Percentiles rank a stretch among this genome's conserved stretches.
phyloP scores from a whole-genome alignment of 2,329 filamentous ascomycete species.

The Cadophora luteo-olivacea region DNA sequence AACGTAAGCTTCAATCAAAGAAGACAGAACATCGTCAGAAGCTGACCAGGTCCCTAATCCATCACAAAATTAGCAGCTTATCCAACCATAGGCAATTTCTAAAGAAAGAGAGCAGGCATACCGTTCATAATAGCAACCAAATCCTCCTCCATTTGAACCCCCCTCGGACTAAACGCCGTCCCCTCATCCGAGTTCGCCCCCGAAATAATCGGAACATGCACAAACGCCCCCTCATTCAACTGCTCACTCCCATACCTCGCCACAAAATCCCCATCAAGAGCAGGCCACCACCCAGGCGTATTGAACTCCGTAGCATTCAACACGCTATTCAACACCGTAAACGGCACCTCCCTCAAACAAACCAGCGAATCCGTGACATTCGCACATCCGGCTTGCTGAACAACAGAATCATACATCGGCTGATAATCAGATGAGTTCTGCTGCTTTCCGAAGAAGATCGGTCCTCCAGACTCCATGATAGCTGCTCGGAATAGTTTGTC shows the following conservation, averaged over 20 bases:
- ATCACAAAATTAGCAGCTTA: no score
- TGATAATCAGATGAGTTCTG: constrained; percentile 34
- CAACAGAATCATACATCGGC: constrained; percentile 45
- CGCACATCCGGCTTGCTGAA: constrained; percentile 41
- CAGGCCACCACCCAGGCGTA: constrained; percentile 42
- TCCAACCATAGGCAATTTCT: no score
- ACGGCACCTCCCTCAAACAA: constrained; percentile 40
- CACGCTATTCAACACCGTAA: constrained; percentile 40
- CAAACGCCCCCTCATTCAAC: constrained; percentile 43
- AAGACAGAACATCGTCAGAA: constrained; percentile 4
- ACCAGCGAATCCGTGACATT: constrained; percentile 33
- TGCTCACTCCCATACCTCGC: constrained; percentile 43
- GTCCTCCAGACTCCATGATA: constrained; percentile 51
- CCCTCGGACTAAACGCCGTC: constrained; percentile 48
- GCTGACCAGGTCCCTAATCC: not conserved
- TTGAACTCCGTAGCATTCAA: constrained; percentile 41
- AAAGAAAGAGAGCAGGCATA: no score
- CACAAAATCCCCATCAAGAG: constrained; percentile 47
- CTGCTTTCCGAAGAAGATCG: constrained; percentile 13
- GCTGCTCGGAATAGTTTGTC: constrained; percentile 58
- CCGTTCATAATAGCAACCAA: constrained; percentile 20
- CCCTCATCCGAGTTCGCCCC: constrained; percentile 47
- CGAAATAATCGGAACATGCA: constrained; percentile 51
- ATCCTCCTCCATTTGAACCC: constrained; percentile 25
- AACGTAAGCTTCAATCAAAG: constrained; percentile 50